Evolutionary conservation across 2,329 filamentous ascomycete species (phyloP).

Genomic region (Xylariaceae sp.): DNA sequence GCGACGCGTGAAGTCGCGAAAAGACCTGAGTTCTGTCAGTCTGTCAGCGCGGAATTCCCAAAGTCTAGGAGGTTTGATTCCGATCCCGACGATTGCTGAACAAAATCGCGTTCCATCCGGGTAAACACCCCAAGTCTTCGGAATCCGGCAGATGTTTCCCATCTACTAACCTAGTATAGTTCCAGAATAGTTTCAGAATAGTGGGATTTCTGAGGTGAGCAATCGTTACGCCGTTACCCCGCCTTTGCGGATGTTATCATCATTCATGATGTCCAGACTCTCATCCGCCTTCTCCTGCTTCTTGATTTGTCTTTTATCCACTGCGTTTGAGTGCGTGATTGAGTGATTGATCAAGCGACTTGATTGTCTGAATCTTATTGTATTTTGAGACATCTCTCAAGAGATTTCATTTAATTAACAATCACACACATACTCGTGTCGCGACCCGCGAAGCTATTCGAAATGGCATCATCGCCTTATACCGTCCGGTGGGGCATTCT

Average conservation of each 20-base stretch:
- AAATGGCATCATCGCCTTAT: constrained; percentile 40
- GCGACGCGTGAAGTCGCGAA: no score
- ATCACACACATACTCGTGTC: not conserved
- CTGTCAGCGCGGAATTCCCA: no score
- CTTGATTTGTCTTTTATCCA: not conserved
- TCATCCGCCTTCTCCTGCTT: not conserved
- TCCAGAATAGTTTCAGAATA: not conserved
- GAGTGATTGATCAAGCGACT: not conserved
- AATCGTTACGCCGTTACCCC: not conserved
- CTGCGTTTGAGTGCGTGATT: not conserved
- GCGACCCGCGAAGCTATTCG: constrained; percentile 14
- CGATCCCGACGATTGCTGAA: no score
- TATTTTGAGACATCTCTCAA: not conserved
- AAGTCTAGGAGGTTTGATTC: no score
- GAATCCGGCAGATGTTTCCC: not conserved
- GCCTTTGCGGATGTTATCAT: not conserved
- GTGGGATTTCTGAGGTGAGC: not conserved
- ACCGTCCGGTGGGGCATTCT: constrained; percentile 55
- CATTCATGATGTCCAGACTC: not conserved
- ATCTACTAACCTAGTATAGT: not conserved
- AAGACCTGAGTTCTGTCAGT: no score
- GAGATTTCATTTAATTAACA: not conserved
- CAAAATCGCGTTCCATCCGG: no score
- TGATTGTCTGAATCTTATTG: not conserved
- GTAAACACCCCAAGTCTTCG: not conserved